Evolutionary conservation across 305 asterid genomes (phyloP).

Genomic region (Solanum hybrid): DNA sequence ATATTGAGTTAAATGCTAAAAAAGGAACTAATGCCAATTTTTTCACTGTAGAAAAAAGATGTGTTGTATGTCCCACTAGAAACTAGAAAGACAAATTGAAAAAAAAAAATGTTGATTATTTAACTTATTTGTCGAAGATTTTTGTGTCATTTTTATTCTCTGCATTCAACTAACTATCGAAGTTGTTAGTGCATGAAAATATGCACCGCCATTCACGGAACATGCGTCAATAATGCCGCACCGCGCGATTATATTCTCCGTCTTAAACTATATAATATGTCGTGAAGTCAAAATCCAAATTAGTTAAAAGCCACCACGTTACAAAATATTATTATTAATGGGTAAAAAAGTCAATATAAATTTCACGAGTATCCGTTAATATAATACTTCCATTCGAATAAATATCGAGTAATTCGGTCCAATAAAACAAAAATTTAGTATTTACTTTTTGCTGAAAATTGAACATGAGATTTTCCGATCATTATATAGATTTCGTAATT

Average conservation of each 20-base stretch:
- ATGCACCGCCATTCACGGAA: constrained; percentile 17
- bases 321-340: neutral
- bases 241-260: neutral
- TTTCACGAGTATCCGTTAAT: neutral
- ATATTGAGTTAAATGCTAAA: neutral
- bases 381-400: neutral
- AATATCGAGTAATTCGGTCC: neutral
- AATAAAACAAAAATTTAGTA: neutral
- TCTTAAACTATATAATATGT: neutral
- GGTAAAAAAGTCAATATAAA: neutral
- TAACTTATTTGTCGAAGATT: neutral
- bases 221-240: neutral
- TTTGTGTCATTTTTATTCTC: neutral
- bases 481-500: neutral
- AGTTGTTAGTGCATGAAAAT: neutral
- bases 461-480: rapidly evolving
- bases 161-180: neutral
- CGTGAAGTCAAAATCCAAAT: neutral
- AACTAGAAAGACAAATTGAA: neutral
- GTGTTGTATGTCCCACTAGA: neutral
- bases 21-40: neutral
- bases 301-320: neutral
- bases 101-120: neutral
- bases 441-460: neutral
- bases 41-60: neutral